Evolutionary conservation across 176 grass and related monocot genomes (phyloP).

Genomic region (Triticum urartu): DNA sequence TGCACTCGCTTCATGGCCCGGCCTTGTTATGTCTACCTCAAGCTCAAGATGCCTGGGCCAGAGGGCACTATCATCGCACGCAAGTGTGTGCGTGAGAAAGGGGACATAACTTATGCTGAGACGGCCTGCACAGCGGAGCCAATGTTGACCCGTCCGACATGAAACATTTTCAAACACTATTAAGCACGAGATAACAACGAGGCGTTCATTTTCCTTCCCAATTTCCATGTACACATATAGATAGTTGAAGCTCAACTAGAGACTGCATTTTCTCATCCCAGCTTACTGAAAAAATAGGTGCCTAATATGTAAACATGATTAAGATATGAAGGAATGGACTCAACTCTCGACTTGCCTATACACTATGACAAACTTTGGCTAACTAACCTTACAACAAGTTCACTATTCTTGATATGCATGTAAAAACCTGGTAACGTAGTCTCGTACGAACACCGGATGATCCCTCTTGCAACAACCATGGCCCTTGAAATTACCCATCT

Average conservation of each 20-base stretch:
- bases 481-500: not conserved
- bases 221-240: not conserved
- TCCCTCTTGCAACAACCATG: not conserved
- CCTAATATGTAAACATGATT: slow-evolving; percentile 27
- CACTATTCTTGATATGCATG: not conserved
- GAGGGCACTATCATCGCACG: no score
- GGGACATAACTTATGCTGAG: no score
- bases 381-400: slow-evolving; percentile 28
- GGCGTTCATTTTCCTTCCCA: not conserved
- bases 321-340: slow-evolving; percentile 19
- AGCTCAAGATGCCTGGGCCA: no score
- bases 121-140: no score
- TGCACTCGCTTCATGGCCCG: no score
- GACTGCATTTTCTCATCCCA: not conserved
- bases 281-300: not conserved
- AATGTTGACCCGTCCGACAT: no score
- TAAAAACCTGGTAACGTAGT: not conserved
- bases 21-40: no score
- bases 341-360: slow-evolving; percentile 37
- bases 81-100: no score
- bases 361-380: slow-evolving; percentile 22
- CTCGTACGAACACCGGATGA: not conserved
- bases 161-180: not conserved
- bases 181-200: not conserved
- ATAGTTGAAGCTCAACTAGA: not conserved